Base-by-base conservation (phyloP, 2,329 filamentous ascomycete species). In the Neospermospora avenae region DNA sequence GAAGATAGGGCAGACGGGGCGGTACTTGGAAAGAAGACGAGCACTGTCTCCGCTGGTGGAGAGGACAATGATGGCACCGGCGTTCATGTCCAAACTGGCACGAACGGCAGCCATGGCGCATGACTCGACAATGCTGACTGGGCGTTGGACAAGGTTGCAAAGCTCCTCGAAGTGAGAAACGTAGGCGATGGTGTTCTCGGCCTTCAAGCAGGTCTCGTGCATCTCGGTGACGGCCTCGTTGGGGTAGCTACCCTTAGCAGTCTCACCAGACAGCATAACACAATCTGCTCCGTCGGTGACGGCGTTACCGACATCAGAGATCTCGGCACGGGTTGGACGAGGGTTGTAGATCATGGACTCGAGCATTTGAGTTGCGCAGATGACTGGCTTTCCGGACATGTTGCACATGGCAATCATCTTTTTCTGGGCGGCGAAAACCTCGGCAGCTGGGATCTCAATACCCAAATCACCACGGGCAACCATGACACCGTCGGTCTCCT, bases 361-460 rank as follows among this genome's bases (percentile, higher is more conserved):
- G 70, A 99, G 86, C 95, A 99, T 99, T 83, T 99, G 95, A 42
- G 95, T 99, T 62, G 95, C 95, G 79, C 93, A 98, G 76, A 99
- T 97, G 77, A 93, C 93, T 69, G 95, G 95, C 85, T 99, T 99
- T 78, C 95, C 95, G 70, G 92, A 93, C 74, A 97, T 87, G 84
- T 99, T 99, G 87, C 95, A 99, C 88, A 98, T 98, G 79, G 95
- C 93, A 78, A 99, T 99, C 85, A 99, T 93, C 91, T 99, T 99
- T 89, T 99, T 99, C 84, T 99, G 95, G 59, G 95, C 95, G 70
- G 96, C 91, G 79, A 99, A 99, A 68, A 99, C 95, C 84, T 99
- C 95, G 67, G 93, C 91, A 63, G 95, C 93, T 53, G 95, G 93
- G 71, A 99, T 99, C 81, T 99, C 95, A 72, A 99, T 99, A 82